Base-by-base conservation (phyloP, 1,139 yeast species). In the Blastobotrys elegans region DNA sequence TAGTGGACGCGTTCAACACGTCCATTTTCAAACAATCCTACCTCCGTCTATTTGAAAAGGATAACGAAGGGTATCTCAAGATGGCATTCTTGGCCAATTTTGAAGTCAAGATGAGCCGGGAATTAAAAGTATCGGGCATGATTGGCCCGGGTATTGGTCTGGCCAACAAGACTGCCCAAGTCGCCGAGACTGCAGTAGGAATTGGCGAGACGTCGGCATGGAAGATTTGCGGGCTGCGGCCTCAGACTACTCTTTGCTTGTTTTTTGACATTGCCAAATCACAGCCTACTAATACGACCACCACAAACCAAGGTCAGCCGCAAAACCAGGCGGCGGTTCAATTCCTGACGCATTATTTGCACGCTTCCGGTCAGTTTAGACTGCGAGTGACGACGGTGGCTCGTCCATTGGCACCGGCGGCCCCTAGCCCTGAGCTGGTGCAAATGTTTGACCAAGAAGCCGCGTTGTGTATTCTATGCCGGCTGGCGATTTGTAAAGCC, bases 121-220 rank as follows among this genome's bases (percentile, higher is more conserved):
- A 87, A 62, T 74, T 90, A 62, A 89, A 88, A 67, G 79, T 90
- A 42, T 82, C 94, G 51, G 97, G 97, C 46, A 69, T 89, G 52
- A 84, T 90, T 62, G 97, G 97, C 33, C 92, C 87, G 64, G 96
- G 92, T 4, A 46, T 50, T 29, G 58, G 62, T 3, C 46, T 59
- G 39, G 70, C 80, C 53, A 77, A 77, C 56, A 60, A 60, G 49
- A 61, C 60, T 47, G 61, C 76, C 27, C 86, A 85, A 63, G 90
- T 92, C 34, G 86, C 96, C 29, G 98, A 94, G 64, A 79, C 92
- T 49, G 96, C 89, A 67, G 79, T 90, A 53, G 98, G 99, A 55
- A 73, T 88, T 54, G 97, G 98, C 52, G 90, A 94, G 51, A 84
- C 97, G 8, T 82, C 86, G 50, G 81, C 84, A 54, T 92, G 95